These are phyloP conservation scores for Phytophthora chlamydospora DNA, from an alignment of 352 stramenopile species.

Conservation along the genomic window DNA sequence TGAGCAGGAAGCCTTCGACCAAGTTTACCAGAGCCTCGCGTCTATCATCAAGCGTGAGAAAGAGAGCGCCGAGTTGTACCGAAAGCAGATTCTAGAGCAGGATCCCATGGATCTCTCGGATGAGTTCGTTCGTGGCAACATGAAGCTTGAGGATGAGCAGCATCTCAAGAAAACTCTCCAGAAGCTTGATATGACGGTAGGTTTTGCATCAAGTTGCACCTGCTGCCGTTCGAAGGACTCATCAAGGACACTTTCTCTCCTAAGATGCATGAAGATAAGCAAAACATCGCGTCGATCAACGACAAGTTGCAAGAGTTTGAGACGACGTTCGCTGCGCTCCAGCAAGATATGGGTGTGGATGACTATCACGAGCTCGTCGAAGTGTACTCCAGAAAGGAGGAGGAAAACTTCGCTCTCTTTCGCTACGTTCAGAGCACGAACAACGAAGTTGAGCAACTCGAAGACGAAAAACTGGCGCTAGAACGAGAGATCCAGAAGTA, in stretches of 20 bases:
- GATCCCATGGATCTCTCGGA: conserved; percentile 70
- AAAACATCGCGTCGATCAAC: conserved; percentile 70
- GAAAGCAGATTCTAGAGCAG: conserved; percentile 79
- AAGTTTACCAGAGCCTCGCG: conserved; percentile 74
- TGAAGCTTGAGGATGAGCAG: conserved; percentile 80
- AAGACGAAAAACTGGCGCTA: conserved; percentile 73
- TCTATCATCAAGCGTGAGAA: conserved; percentile 77
- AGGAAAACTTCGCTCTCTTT: conserved; percentile 84
- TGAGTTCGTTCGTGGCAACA: conserved; percentile 75
- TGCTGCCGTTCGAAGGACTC: too few species aligned
- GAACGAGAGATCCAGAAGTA: conserved; percentile 71
- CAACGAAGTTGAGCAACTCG: conserved; percentile 82
- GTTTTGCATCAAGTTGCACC: neutral
- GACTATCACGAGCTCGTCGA: conserved; percentile 67
- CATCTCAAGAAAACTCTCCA: conserved; percentile 72
- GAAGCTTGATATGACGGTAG: conserved; percentile 63
- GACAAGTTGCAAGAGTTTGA: conserved; percentile 80
- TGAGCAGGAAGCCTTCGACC: conserved; percentile 79
- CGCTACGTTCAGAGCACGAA: conserved; percentile 82
- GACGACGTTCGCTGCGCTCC: conserved; percentile 60
- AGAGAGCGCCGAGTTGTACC: conserved; percentile 76
- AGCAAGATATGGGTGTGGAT: conserved; percentile 69
- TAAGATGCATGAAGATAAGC: conserved; percentile 74
- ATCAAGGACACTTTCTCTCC: too few species aligned
- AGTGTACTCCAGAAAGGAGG: conserved; percentile 74